A percentile compares a stretch with the other conserved stretches of the same genome.
Evolutionary conservation across 139 green algal genomes (phyloP).

Genomic region (Yamagishiella unicocca): DNA sequence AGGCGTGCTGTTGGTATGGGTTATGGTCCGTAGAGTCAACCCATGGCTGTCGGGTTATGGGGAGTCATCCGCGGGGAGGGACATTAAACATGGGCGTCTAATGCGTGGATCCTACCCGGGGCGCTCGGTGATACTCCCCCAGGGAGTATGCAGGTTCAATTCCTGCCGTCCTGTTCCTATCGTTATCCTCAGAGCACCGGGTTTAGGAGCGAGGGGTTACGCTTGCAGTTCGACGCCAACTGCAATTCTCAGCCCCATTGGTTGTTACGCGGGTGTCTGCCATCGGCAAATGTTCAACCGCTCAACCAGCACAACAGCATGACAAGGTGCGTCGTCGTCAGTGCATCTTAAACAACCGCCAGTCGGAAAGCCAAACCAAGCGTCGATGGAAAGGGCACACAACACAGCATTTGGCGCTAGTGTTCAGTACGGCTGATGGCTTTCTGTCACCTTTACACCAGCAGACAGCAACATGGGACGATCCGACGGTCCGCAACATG

Average conservation of each 20-base stretch:
- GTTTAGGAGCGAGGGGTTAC: not conserved
- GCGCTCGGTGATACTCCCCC: too few relatives aligned
- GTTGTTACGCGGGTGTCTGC: not conserved
- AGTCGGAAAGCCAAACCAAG: not conserved
- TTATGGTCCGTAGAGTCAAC: too few relatives aligned
- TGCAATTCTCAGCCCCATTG: not conserved
- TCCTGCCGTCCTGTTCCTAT: too few relatives aligned
- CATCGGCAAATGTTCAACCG: not conserved
- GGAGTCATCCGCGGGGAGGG: too few relatives aligned
- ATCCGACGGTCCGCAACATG: not conserved
- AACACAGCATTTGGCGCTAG: not conserved
- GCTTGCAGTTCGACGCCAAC: not conserved
- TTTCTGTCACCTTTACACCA: not conserved
- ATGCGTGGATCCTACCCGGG: too few relatives aligned
- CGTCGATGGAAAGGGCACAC: not conserved
- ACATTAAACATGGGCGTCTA: too few relatives aligned
- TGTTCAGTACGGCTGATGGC: not conserved
- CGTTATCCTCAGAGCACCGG: not conserved
- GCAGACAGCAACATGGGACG: not conserved
- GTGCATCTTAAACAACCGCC: not conserved
- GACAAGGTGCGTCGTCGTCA: not conserved
- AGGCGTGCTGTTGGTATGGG: too few relatives aligned
- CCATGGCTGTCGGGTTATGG: too few relatives aligned
- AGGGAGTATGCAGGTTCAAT: too few relatives aligned
- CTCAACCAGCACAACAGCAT: not conserved